Conservation (phyloP, 768 basidiomycete genomes). For the Pulveroboletus ravenelii region DNA sequence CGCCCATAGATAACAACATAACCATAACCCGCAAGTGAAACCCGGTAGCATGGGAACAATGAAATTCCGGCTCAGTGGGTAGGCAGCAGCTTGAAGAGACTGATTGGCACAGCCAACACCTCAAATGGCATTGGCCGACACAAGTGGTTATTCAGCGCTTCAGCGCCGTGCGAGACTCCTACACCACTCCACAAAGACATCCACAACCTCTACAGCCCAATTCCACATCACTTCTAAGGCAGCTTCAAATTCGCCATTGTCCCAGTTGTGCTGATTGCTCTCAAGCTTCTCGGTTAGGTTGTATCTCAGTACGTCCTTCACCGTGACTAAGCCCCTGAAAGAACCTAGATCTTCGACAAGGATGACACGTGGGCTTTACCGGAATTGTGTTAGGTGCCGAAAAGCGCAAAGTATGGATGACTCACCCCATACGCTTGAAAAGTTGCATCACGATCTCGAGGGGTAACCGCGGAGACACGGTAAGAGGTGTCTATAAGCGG, state of each 20-base stretch:
- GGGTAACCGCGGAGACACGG: constrained; percentile 86
- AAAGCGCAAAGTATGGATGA: constrained; percentile 7
- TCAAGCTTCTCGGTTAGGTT: constrained; percentile 57
- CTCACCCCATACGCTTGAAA: constrained; percentile 97
- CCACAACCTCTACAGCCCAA: constrained; percentile 39
- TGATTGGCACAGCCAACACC: too few relatives aligned
- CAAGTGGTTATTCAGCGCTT: constrained; percentile 9
- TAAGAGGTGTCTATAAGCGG: constrained; percentile 75
- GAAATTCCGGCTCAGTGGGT: too few relatives aligned
- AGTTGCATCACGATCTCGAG: constrained; percentile 97
- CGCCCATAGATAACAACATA: too few relatives aligned
- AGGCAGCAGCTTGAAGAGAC: too few relatives aligned
- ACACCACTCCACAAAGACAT: constrained; percentile 30
- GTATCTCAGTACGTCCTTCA: constrained; percentile 93
- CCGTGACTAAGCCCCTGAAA: constrained; percentile 83
- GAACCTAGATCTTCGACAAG: constrained; percentile 84
- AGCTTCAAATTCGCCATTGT: constrained; percentile 61
- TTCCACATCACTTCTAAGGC: constrained; percentile 58
- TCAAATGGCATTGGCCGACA: background rate
- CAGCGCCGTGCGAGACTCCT: constrained; percentile 22
- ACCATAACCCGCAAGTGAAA: too few relatives aligned
- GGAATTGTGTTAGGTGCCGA: background rate
- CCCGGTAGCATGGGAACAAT: too few relatives aligned
- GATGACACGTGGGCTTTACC: constrained; percentile 84
- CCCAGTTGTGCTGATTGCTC: constrained; percentile 48